Evolutionary conservation across 2,329 filamentous ascomycete species (phyloP), one percentile per base, ranked within the genome.

Genomic region (Pseudogymnoascus sp.): DNA sequence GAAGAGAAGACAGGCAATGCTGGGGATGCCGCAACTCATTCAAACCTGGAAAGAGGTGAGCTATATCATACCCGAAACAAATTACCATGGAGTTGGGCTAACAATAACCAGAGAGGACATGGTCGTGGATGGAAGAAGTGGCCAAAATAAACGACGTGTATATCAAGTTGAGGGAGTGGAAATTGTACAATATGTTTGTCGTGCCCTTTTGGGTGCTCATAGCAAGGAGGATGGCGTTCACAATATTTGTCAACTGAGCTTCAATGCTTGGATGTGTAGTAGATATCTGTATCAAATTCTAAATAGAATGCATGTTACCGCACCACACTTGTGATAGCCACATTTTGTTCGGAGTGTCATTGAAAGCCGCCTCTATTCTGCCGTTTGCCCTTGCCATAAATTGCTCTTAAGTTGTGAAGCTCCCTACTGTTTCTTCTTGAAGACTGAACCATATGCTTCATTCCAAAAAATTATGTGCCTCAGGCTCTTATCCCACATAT

Each of bases 11-110:
- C 84, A 90, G 76, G 94, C 94, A 64, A 97, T 97, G 91, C 76
- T 95, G 79, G 87, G 88, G 64, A 99, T 99, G 94, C 92, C 93
- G 66, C 85, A 88, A 71, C 84, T 97, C 79, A 90, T 99, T 74
- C 85, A 89, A 75, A 82, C 89, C 75, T 99, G 93, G 94, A 96
- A 96, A 78, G 87, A 89, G 84, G 90, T 94, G 79, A 74, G 85
- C 77, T 63, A 59, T 61, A 13, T 36, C 15, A 10, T 39, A 15
- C 13, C 10, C 6, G 21, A 33, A 8, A 60, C 31, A 39, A 31
- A 31, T 12, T 7, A n/a, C 17, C n/a, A 63, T 59, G 33, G 48
- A 60, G 41, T 48, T 31, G 61, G 64, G 68, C 76, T 81, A 74
- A 79, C 70, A 17, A 29, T 60, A 27, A 66, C 69, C 71, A 87